Evolutionary conservation across 768 basidiomycete species (phyloP).

Genomic region (Gloeopeniophorella convolvens): DNA sequence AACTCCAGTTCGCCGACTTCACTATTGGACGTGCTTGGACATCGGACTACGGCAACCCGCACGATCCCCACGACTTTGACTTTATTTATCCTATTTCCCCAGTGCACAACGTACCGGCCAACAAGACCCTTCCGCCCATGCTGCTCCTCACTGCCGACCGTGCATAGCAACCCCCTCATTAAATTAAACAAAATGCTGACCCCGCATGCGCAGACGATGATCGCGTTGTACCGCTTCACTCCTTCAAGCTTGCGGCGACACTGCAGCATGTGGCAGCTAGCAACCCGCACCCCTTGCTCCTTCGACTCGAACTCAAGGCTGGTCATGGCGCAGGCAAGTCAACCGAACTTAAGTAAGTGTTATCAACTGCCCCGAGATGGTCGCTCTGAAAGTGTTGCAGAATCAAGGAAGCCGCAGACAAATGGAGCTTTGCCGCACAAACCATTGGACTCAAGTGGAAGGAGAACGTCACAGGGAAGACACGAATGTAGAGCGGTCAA

Average conservation of each 20-base stretch:
- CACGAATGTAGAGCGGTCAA: neutral
- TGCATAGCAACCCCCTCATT: constrained; percentile 33
- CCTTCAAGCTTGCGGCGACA: constrained; percentile 78
- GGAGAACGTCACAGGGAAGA: neutral
- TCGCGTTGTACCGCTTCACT: constrained; percentile 81
- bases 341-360: constrained; percentile 54
- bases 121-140: constrained; percentile 58
- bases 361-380: neutral
- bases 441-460: constrained; percentile 43
- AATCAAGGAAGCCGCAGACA: constrained; percentile 71
- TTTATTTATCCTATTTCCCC: constrained; percentile 79
- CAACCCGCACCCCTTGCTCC: constrained; percentile 66
- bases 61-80: constrained; percentile 73
- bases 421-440: constrained; percentile 70
- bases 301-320: constrained; percentile 74
- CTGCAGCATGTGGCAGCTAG: constrained; percentile 58
- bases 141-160: constrained; percentile 80
- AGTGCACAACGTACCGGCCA: constrained; percentile 65
- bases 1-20: constrained; percentile 62
- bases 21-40: constrained; percentile 79
- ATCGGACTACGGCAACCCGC: constrained; percentile 72
- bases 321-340: constrained; percentile 80
- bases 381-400: constrained; percentile 31
- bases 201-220: constrained; percentile 55
- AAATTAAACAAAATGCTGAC: constrained; percentile 2